Conservation (phyloP, 345 rosid genomes). For the Rubroshorea leprosula region DNA sequence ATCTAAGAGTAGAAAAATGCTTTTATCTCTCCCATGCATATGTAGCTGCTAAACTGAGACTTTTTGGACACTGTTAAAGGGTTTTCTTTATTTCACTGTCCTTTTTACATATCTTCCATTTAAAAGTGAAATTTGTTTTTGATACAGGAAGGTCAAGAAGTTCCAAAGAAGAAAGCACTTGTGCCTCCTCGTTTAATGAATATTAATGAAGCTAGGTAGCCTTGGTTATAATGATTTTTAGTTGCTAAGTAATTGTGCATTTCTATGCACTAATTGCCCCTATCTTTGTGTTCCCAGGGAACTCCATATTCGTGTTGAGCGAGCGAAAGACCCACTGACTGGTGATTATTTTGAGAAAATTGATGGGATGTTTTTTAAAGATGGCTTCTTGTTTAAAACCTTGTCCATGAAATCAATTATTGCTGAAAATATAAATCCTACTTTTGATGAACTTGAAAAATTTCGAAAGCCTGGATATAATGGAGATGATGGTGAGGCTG, state of each 20-base stretch:
- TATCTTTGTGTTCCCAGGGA: conserved; percentile 43
- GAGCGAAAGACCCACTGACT: conserved; percentile 70
- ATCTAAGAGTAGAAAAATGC: background rate
- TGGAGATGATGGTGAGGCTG: conserved; percentile 68
- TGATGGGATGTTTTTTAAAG: conserved; percentile 76
- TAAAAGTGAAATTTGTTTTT: background rate
- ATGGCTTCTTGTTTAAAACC: conserved; percentile 77
- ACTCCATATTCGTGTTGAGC: conserved; percentile 88
- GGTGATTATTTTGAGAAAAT: conserved; percentile 91
- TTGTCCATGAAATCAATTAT: conserved; percentile 85
- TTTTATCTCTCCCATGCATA: background rate
- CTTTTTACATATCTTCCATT: background rate
- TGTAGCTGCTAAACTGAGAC: too few species aligned
- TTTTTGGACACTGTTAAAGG: background rate
- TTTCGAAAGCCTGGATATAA: conserved; percentile 69
- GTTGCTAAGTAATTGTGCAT: background rate
- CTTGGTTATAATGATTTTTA: background rate
- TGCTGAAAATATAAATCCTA: conserved; percentile 68
- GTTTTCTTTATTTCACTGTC: background rate
- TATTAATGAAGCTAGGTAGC: conserved; percentile 89
- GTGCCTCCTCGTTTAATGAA: conserved; percentile 95
- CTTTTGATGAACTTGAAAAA: conserved; percentile 93
- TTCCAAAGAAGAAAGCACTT: conserved; percentile 79
- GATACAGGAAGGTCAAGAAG: conserved; percentile 81
- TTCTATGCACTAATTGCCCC: conserved; percentile 1